Base-by-base conservation (phyloP, 768 basidiomycete genomes). In the Tylopilus vinaceipallidus region DNA sequence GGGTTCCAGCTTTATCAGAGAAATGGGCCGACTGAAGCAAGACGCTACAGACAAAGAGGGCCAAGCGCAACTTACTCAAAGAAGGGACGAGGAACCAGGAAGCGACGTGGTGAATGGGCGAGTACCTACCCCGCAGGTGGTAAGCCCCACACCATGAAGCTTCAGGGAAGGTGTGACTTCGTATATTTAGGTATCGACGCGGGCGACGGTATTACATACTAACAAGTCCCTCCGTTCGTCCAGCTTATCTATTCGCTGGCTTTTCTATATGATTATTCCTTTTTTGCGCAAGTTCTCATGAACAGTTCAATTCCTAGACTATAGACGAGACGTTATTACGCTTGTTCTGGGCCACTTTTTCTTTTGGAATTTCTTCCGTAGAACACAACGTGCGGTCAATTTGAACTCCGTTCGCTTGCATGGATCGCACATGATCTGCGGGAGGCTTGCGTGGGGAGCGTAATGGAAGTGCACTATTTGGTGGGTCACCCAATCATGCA, bases 1-100 rank as follows among this genome's bases (percentile, higher is more conserved):
- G 91, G 92, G 93, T 34, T 86, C 82, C 42, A 89, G 88, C 52
- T 94, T 93, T 67, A 90, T 95, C 62, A 80, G 75, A 60, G 92
- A 93, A 73, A 89, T 94, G 83, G 73, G 77, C 40, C 78, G 78
- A 65, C 75, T 90, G 45, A 71, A 78, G 38, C 62, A 70, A 36
- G 72, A 70, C 17, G 70, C 74, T 19, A 50, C 61, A 8, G 60
- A 66, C 40, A 62, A 62, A 32, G 70, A 64, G 45, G 69, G 67
- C 14, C 70, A 73, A 53, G 65, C 65, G 1, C 66, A 67, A 49
- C 53, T 67, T 38, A 65, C 63, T 42, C 70, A 54, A 52, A 62
- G 66, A 57, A 70, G 61, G 63, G 60, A 72, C 46, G 66, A 66
- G 52, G 65, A 69, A 41, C 45, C 63, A 60, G 75, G 73, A 48